Percentiles rank a stretch among this genome's conserved stretches.
Evolutionary conservation across 257 asterid species (phyloP).

Genomic region (Galeopsis tetrahit): DNA sequence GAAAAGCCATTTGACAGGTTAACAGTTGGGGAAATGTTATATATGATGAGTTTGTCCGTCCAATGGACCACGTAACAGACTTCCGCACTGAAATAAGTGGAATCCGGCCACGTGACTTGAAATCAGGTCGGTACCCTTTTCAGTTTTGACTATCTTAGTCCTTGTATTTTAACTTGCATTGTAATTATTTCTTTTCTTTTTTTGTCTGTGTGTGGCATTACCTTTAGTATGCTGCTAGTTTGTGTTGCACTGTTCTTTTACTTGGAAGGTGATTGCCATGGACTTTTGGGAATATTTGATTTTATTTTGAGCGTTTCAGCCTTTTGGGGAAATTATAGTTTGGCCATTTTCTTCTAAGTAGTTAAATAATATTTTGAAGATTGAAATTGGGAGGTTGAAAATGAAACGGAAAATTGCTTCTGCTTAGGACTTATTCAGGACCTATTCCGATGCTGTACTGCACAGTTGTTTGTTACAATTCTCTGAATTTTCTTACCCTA

Average conservation of each 20-base stretch:
- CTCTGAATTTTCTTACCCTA: neutral
- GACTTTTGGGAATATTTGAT: neutral
- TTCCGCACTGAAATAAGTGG: conserved; percentile 97
- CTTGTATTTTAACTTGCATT: neutral
- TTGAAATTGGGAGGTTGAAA: neutral
- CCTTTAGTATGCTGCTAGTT: neutral
- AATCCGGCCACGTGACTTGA: conserved; percentile 82
- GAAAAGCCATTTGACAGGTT: conserved; percentile 58
- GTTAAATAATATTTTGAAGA: neutral
- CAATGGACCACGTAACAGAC: conserved; percentile 79
- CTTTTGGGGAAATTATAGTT: neutral
- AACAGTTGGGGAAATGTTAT: conserved; percentile 88
- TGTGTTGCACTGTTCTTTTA: conserved; percentile 2
- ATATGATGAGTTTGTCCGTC: conserved; percentile 90
- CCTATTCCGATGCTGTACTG: neutral
- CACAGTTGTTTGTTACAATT: neutral
- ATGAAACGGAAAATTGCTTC: neutral
- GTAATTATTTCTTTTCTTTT: neutral
- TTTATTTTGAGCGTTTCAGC: conserved; percentile 3
- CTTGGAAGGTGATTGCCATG: conserved; percentile 5
- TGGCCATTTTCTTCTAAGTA: neutral
- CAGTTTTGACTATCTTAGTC: neutral
- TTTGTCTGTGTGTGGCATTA: neutral
- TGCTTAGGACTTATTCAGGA: conserved; percentile 1
- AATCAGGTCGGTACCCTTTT: conserved; percentile 59